A percentile compares a stretch with the other conserved stretches of the same genome.
Evolutionary conservation across 2,329 filamentous ascomycete species (phyloP).

Genomic region (Apiospora sp.): DNA sequence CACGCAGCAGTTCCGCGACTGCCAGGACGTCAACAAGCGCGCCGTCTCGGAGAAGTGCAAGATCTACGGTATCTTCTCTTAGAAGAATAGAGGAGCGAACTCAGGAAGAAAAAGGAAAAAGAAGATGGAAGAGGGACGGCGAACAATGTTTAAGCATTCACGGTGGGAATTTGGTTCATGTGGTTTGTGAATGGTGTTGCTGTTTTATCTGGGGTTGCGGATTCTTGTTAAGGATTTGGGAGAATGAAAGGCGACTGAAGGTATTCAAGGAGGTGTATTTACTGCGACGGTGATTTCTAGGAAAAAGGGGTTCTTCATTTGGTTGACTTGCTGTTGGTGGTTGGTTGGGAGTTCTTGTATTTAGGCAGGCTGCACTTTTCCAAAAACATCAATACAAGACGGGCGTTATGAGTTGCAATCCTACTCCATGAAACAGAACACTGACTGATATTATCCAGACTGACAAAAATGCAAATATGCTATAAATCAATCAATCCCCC

Average conservation of each 20-base stretch:
- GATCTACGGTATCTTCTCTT: background rate
- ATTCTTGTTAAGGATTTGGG: background rate
- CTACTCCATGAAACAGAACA: background rate
- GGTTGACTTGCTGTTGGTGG: background rate
- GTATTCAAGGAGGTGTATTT: background rate
- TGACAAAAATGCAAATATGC: no score
- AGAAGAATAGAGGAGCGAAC: background rate
- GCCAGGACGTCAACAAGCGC: background rate
- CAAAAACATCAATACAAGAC: background rate
- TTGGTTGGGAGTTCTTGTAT: background rate
- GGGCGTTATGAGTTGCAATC: background rate
- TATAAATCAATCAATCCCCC: no score
- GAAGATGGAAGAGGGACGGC: no score
- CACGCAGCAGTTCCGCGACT: constrained; percentile 11
- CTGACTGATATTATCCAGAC: no score
- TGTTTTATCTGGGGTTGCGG: background rate
- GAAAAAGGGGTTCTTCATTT: background rate
- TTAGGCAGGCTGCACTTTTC: background rate
- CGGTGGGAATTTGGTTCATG: constrained; percentile 17
- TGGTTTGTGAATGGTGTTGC: background rate
- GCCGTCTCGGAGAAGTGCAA: constrained; percentile 16
- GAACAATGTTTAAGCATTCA: background rate
- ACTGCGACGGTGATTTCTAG: background rate
- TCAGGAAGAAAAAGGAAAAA: background rate
- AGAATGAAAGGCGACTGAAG: background rate